phyloP scores from a whole-genome alignment of 2,329 filamentous ascomycete genomes.

The Paracoccidioides lutzii region DNA sequence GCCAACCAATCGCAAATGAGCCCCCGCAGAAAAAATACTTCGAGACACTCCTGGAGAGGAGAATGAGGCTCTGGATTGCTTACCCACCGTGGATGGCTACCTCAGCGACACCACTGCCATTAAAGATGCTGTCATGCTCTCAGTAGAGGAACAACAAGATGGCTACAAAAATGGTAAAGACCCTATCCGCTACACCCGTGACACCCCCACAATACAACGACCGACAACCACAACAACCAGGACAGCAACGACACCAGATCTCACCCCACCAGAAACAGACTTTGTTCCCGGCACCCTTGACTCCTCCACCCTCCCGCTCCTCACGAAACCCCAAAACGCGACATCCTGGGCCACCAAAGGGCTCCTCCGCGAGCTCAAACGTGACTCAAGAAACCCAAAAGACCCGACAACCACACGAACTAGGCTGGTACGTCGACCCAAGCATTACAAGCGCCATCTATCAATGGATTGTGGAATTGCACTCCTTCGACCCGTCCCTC shows the following conservation, averaged over 20 bases:
- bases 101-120: conserved; percentile 36
- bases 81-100: not conserved
- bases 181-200: not conserved
- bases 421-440: conserved; percentile 74
- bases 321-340: conserved; percentile 55
- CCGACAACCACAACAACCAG: not conserved
- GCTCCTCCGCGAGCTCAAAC: conserved; percentile 52
- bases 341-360: conserved; percentile 47
- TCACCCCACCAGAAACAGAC: conserved; percentile 32
- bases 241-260: not conserved
- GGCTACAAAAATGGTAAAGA: conserved; percentile 1
- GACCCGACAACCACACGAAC: conserved; percentile 45
- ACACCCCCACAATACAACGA: too few relatives aligned
- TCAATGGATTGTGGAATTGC: conserved; percentile 83
- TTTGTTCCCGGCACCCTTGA: conserved; percentile 59
- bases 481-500: conserved; percentile 59
- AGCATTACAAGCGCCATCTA: conserved; percentile 60
- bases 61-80: not conserved
- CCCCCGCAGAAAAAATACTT: not conserved
- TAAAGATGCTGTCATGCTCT: conserved; percentile 34
- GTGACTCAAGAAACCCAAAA: conserved; percentile 53
- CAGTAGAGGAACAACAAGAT: conserved; percentile 7
- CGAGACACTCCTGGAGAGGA: not conserved
- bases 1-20: too few relatives aligned
- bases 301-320: conserved; percentile 46